Base-by-base conservation (phyloP, 805 yeast genomes). In the Komagataella mondaviorum region DNA sequence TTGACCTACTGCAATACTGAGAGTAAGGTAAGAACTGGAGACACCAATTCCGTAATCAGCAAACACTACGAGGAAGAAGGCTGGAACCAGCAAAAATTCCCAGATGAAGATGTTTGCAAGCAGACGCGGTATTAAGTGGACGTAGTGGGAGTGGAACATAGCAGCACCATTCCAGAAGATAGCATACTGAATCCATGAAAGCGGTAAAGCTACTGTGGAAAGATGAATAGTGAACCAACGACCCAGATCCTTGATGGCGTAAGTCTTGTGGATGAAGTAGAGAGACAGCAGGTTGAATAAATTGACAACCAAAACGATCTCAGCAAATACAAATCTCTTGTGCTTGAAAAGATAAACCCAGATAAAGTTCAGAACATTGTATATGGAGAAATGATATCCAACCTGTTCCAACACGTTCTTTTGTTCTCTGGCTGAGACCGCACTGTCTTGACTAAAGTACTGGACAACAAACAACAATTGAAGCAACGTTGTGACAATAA, bases 121-220 rank as follows among this genome's bases (percentile, higher is more conserved):
- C 49, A 87, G 66, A 53, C 95, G 73, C 14, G 88, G 80, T 18
- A 76, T 66, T n/a, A 83, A 63, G 4, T 64, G 55, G 23, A 70
- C 63, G 58, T 76, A 75, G 51, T 76, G 76, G 10, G 84, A 77
- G 54, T 82, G 85, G 68, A 82, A 77, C 62, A 83, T 63, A 24
- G 83, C 83, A 1, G 95, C 89, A 48, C 95, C 95, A 61, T 84
- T 85, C 95, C 95, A 88, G 71, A 86, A 84, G 44, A 87, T 62
- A 22, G 81, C 82, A 60, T 80, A 85, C 53, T 84, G 62, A 44
- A 82, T 66, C 95, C 95, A 88, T 36, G 85, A 72, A 51, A 85
- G 64, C 12, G 96, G 95, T 58, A 85, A 57, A 0, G 90, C 87
- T 7, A 80, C 75, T 12, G 75, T 73, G 14, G 91, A 76, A 56